Conservation (phyloP, 2,329 filamentous ascomycete species). For the Elsinoe perseae region DNA sequence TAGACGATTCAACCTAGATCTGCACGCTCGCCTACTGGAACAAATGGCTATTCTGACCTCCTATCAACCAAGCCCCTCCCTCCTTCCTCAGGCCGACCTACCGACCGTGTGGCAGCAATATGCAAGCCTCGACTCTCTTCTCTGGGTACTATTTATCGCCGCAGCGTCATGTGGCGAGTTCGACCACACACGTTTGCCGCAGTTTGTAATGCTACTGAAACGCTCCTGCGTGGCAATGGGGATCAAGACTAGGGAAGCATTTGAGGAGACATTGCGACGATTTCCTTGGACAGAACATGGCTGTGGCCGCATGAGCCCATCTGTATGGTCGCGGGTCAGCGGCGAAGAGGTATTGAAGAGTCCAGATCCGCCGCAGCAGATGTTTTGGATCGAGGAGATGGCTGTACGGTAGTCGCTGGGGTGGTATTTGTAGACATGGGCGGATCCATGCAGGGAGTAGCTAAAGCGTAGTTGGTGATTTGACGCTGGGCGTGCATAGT, state of each 20-base stretch:
- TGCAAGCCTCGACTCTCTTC: background rate
- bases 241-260: background rate
- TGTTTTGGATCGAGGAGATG: conserved; percentile 13
- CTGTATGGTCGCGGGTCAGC: background rate
- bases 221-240: background rate
- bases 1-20: background rate
- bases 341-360: background rate
- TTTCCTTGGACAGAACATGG: conserved; percentile 9
- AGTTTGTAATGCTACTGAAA: background rate
- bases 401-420: background rate
- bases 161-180: background rate
- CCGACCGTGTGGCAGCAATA: background rate
- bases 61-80: conserved; percentile 25
- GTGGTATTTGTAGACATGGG: background rate
- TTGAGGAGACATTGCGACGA: background rate
- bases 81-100: conserved; percentile 22
- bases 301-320: background rate
- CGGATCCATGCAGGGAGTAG: background rate
- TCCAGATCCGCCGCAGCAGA: background rate
- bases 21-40: background rate
- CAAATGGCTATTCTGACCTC: conserved; percentile 25
- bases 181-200: background rate
- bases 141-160: background rate
- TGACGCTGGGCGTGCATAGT: too few species aligned
- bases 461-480: too few species aligned